Conservation (phyloP, 2,329 filamentous ascomycete species). For the Penicillium sp. region DNA sequence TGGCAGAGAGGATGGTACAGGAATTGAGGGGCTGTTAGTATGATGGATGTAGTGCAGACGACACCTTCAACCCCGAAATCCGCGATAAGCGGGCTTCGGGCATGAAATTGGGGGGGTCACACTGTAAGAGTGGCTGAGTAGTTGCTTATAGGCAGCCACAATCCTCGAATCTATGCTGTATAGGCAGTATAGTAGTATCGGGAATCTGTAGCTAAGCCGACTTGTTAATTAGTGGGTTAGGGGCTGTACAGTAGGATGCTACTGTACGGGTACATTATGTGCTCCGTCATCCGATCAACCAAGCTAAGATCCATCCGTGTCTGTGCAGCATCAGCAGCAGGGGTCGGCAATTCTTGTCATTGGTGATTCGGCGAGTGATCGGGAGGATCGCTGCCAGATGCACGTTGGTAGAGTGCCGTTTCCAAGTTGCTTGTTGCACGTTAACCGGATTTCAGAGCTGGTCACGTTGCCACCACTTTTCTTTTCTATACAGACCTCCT, state of each 20-base stretch:
- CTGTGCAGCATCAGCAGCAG: background rate
- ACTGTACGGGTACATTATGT: too few species aligned
- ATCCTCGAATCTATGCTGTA: background rate
- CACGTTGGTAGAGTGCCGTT: background rate
- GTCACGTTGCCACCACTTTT: constrained; percentile 3
- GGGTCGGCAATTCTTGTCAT: background rate
- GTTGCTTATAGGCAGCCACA: background rate
- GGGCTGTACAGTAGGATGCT: background rate
- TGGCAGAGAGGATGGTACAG: background rate
- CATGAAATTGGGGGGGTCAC: background rate
- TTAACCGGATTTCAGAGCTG: background rate
- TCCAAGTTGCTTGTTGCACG: background rate
- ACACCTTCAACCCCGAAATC: background rate
- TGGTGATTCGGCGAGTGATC: background rate
- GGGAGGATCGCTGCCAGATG: constrained; percentile 1
- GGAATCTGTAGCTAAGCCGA: background rate
- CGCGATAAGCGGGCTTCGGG: background rate
- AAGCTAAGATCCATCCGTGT: background rate
- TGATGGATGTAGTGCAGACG: background rate
- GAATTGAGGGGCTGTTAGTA: background rate
- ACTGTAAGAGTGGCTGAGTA: background rate
- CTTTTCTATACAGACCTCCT: background rate
- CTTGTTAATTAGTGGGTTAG: background rate
- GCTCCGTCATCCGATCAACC: background rate
- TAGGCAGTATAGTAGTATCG: background rate